A percentile compares a stretch with the other conserved stretches of the same genome.
Evolutionary conservation across 2,329 filamentous ascomycete species (phyloP).

Genomic region (Stachybotrys chartarum): DNA sequence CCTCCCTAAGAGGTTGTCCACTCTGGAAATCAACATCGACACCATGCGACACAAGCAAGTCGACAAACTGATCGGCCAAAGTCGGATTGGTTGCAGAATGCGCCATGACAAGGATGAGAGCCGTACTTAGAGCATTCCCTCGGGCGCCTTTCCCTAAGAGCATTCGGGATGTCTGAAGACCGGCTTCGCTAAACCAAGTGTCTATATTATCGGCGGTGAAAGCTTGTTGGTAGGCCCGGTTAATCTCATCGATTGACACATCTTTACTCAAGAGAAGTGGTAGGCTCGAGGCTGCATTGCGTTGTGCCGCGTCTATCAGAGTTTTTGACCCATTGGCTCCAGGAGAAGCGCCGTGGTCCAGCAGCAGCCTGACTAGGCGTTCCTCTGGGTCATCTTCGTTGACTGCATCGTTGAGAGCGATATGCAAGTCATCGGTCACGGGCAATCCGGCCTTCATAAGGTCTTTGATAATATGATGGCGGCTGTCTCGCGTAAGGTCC

Average conservation of each 20-base stretch:
- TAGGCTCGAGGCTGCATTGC: conserved; percentile 29
- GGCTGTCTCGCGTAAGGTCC: conserved; percentile 39
- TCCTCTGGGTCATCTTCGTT: conserved; percentile 45
- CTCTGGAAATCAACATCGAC: conserved; percentile 43
- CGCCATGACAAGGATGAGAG: conserved; percentile 39
- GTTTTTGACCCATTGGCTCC: conserved; percentile 44
- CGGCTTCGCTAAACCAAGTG: conserved; percentile 39
- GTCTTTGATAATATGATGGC: conserved; percentile 40
- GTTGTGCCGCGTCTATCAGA: conserved; percentile 40
- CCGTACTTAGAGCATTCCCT: conserved; percentile 36
- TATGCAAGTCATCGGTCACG: conserved; percentile 41
- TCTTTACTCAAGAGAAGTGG: conserved; percentile 33
- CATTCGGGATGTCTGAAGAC: conserved; percentile 37
- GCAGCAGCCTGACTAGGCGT: conserved; percentile 36
- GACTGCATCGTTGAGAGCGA: conserved; percentile 42
- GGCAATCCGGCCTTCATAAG: conserved; percentile 44
- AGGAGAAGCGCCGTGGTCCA: conserved; percentile 45
- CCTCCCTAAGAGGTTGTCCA: conserved; percentile 46
- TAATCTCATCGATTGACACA: conserved; percentile 35
- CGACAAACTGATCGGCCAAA: conserved; percentile 38
- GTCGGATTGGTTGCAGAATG: conserved; percentile 28
- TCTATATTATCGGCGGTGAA: conserved; percentile 33
- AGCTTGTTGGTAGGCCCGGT: conserved; percentile 34
- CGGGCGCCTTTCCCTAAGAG: conserved; percentile 42
- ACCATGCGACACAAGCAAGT: conserved; percentile 27